Evolutionary conservation across 805 yeast genomes (phyloP), one percentile per base, ranked within the genome.

Genomic region (Cyberlindnera xylosilytica): DNA sequence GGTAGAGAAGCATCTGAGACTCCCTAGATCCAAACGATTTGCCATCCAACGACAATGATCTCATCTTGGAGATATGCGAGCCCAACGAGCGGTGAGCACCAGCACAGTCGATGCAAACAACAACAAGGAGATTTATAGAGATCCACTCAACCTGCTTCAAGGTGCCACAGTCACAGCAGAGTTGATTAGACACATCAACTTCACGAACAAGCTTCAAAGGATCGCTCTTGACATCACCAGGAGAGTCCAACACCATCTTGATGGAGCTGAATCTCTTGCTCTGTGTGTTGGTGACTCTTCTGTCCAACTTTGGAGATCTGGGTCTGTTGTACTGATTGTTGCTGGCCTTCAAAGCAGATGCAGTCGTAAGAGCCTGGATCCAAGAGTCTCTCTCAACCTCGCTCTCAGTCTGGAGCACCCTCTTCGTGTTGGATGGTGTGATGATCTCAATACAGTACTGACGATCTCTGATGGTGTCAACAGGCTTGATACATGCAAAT

Each of bases 71-170:
- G 4, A 88, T 72, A 50, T 84, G 89, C 0, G 95, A 73, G 0
- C 97, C 97, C 58, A 91, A 62, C 17, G 87, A 81, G 42, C 97
- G 70, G 61, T 90, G 97, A n/a, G 82, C 80, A 0, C 95, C 89
- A 0, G 96, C 81, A 55, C 98, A 90, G 38, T 81, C 79, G 34
- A 87, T 81, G 62, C 98, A 90, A 20, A 91, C 68, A 3, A 83
- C 77, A 22, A 80, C 79, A 41, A 88, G 63, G 32, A 83, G 62
- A 54, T 85, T 89, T 45, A 87, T 69, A 0, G 96, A 86, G 4
- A 91, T 74, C 97, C 97, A 90, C 51, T 89, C 96, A 13, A 86
- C 95, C 12, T 75, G 65, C 13, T 72, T 77, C 0, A 62, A 54
- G 2, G 79, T 57, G 0, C 83, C 82, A 66, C 98, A 90, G 56